Evolutionary conservation across 345 rosid species (phyloP).

Genomic region (Reutealis trisperma): DNA sequence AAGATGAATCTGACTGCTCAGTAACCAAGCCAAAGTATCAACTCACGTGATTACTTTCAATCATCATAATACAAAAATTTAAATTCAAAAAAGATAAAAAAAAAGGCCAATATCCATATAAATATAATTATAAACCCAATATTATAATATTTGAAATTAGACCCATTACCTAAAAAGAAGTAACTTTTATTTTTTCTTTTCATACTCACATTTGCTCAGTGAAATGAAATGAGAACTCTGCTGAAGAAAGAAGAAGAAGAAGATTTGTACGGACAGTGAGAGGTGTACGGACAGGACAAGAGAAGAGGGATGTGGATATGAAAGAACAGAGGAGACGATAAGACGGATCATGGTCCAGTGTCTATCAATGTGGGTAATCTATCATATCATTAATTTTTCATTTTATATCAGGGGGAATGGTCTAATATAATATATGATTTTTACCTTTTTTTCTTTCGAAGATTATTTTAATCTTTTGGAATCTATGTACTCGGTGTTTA

Average conservation of each 20-base stretch:
- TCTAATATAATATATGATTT: too few relatives aligned
- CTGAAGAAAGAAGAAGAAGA: neutral
- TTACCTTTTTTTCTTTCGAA: too few relatives aligned
- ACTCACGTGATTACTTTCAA: neutral
- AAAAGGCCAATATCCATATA: too few relatives aligned
- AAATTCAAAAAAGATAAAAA: too few relatives aligned
- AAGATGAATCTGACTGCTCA: neutral
- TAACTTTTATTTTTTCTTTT: neutral
- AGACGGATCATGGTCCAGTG: constrained; percentile 20
- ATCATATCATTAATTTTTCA: neutral
- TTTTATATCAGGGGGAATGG: neutral
- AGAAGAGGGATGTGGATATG: neutral
- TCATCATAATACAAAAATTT: neutral
- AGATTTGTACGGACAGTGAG: neutral
- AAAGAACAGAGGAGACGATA: constrained; percentile 10
- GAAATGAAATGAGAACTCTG: neutral
- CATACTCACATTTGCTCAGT: neutral
- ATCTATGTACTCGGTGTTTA: too few relatives aligned
- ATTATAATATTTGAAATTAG: neutral
- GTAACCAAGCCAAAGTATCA: neutral
- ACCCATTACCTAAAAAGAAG: neutral
- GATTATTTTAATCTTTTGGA: too few relatives aligned
- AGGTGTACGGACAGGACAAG: neutral
- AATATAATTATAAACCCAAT: too few relatives aligned
- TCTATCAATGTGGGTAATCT: neutral